Percentiles rank a stretch among this genome's conserved stretches.
These are phyloP conservation scores for Ricinus communis DNA, from an alignment of 345 rosid genomes.

Conservation along the genomic window DNA sequence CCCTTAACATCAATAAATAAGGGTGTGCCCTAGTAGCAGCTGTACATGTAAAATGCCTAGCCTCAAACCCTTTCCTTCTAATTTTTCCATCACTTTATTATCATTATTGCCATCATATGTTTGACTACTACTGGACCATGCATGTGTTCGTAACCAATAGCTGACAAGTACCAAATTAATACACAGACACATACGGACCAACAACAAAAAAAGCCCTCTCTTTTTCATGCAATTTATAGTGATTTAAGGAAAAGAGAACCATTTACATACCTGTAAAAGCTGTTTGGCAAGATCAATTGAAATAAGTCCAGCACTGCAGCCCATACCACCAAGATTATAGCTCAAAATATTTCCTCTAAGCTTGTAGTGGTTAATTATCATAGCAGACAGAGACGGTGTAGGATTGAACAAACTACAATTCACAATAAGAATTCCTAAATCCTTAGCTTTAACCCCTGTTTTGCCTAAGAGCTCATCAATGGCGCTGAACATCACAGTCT, in stretches of 20 bases:
- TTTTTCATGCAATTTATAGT: no score
- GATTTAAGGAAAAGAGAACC: not conserved
- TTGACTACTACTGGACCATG: no score
- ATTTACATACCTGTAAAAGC: conserved; percentile 46
- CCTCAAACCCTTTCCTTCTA: no score
- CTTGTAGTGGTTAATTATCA: conserved; percentile 64
- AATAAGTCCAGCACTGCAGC: conserved; percentile 72
- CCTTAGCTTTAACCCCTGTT: conserved; percentile 61
- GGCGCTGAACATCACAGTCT: conserved; percentile 63
- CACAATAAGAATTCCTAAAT: conserved; percentile 58
- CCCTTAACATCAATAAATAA: not conserved
- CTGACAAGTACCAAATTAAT: no score
- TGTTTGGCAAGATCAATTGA: conserved; percentile 71
- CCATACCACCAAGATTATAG: conserved; percentile 72
- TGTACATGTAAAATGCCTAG: not conserved
- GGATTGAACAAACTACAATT: conserved; percentile 71
- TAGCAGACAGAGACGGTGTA: conserved; percentile 66
- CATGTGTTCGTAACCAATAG: no score
- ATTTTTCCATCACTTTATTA: no score
- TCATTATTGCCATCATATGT: no score
- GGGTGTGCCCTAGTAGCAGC: not conserved
- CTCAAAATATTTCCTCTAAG: conserved; percentile 68
- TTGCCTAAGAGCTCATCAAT: conserved; percentile 56
- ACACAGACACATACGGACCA: no score
- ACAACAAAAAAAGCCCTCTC: no score